Percentiles rank a stretch among this genome's conserved stretches.
These are phyloP conservation scores for Mycena latifolia DNA, from an alignment of 768 basidiomycete species.

Conservation along the genomic window DNA sequence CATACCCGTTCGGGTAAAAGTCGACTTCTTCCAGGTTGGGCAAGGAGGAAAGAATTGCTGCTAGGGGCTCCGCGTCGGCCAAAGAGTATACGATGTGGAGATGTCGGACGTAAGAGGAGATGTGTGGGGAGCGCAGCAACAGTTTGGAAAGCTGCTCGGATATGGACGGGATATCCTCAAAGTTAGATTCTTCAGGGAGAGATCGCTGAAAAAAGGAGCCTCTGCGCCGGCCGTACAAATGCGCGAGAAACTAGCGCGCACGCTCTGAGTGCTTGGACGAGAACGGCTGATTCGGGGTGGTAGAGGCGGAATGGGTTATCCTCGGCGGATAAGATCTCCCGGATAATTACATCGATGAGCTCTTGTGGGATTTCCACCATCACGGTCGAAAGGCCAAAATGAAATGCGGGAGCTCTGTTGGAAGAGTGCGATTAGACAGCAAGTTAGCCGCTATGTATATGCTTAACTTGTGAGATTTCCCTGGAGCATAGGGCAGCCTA, in stretches of 20 bases:
- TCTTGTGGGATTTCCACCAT: conserved; percentile 5
- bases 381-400: no score
- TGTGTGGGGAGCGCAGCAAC: background rate
- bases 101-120: background rate
- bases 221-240: no score
- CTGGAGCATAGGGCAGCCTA: no score
- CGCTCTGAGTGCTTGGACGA: no score
- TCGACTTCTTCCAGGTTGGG: background rate
- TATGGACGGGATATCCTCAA: background rate
- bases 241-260: no score
- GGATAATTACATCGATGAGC: background rate
- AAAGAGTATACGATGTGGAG: background rate
- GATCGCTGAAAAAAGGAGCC: background rate
- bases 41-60: background rate
- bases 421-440: no score
- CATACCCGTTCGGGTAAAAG: background rate
- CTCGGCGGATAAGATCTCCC: background rate
- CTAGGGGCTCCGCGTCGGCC: background rate
- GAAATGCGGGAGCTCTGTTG: no score
- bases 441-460: no score
- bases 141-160: background rate
- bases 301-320: background rate
- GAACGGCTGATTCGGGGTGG: background rate
- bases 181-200: background rate
- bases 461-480: no score